These are phyloP conservation scores for Sporobolomyces pararoseus DNA, from an alignment of 768 basidiomycete genomes.

Conservation along the genomic window DNA sequence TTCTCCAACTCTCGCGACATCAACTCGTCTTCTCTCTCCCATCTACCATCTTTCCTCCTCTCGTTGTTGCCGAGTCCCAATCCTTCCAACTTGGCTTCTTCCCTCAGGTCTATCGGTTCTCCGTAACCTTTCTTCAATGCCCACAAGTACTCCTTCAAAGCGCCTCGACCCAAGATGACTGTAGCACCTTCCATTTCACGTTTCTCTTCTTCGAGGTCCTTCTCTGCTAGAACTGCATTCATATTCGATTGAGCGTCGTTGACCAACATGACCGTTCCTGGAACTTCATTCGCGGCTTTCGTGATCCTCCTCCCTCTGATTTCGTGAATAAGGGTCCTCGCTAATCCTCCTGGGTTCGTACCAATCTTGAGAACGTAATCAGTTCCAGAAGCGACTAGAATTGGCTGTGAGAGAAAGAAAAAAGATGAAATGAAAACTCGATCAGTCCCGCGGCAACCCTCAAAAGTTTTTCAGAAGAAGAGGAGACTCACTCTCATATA, in stretches of 20 bases:
- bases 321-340: conserved; percentile 68
- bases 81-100: conserved; percentile 55
- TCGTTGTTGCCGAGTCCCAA: conserved; percentile 45
- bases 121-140: conserved; percentile 75
- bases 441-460: not conserved
- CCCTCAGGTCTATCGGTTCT: conserved; percentile 60
- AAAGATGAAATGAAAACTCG: conserved; percentile 8
- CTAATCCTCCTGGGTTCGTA: conserved; percentile 78
- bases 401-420: conserved; percentile 60
- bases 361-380: conserved; percentile 83
- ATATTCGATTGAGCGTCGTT: conserved; percentile 50
- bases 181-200: conserved; percentile 63
- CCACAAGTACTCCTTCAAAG: conserved; percentile 90
- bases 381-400: conserved; percentile 86
- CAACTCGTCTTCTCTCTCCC: conserved; percentile 65
- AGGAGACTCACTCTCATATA: conserved; percentile 71
- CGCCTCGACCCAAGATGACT: conserved; percentile 78
- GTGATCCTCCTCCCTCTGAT: conserved; percentile 67
- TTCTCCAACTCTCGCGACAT: conserved; percentile 67
- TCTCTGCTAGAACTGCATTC: conserved; percentile 54
- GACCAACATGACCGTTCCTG: conserved; percentile 46
- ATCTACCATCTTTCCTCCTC: conserved; percentile 66
- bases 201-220: conserved; percentile 56
- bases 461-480: not conserved
- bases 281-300: conserved; percentile 54